Evolutionary conservation across 768 basidiomycete species (phyloP), one percentile per base, ranked within the genome.

Genomic region (Termitomyces sp.): DNA sequence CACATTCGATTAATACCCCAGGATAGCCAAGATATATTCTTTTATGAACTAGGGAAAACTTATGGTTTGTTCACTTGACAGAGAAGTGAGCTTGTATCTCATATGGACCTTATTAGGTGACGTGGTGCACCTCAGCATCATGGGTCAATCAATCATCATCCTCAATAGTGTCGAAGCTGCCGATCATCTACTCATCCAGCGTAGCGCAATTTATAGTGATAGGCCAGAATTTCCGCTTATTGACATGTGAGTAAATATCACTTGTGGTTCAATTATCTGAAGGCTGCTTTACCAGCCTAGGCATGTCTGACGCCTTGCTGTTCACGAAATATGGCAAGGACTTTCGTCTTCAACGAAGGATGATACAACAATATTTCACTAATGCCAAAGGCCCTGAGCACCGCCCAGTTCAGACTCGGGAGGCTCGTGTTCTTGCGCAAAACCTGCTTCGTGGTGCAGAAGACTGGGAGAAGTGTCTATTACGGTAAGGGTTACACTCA

Each of bases 381-480:
- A 65, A 63, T 20, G 58, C 63, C 24, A 66, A 67, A 32, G 64
- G 72, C 39, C 45, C 57, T 36, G 51, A 66, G 3, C 71, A 73
- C 61, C 59, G 66, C 18, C 61, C 63, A 12, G 61, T 74, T 32
- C 69, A 74, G 49, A 28, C 28, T 28, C 50, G 60, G n/a, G 73
- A 77, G 61, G 76, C 73, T 1, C 66, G 64, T 15, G 60, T 65
- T 20, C 73, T 79, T 49, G 64, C 75, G n/a, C 42, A 63, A 15
- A 73, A 71, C 38, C 54, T 79, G 16, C 59, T 73, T 35, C 57
- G 57, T 46, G 49, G 61, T 22, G 18, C 50, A 32, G 72, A 72
- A 3, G 61, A 68, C 0, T 53, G 60, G 32, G 57, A 71, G 7
- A 51, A 39, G 7, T 33, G 2, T 15, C 28, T 62, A 6, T 13